Conservation (phyloP, 148 eudicot species). For the Rhododendron mucronatum region DNA sequence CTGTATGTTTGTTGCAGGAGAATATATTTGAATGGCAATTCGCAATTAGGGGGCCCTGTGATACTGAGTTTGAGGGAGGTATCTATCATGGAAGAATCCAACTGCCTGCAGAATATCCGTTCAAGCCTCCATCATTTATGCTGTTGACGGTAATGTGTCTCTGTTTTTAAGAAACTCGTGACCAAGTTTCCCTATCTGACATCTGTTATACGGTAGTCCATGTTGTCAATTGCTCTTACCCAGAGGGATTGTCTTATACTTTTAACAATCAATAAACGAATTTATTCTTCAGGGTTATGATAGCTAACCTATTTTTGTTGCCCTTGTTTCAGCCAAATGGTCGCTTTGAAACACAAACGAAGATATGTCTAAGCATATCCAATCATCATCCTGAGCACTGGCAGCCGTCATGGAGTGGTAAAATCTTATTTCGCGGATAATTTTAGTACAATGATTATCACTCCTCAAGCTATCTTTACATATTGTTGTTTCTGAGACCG, state of each 20-base stretch:
- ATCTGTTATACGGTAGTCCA: not conserved
- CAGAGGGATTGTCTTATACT: not conserved
- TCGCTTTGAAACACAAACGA: slow-evolving; percentile 96
- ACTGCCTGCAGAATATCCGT: slow-evolving; percentile 89
- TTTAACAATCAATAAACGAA: not conserved
- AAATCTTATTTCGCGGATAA: not conserved
- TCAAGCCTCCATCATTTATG: slow-evolving; percentile 97
- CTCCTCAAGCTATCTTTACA: not conserved
- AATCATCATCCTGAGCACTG: slow-evolving; percentile 99
- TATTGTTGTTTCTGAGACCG: not conserved
- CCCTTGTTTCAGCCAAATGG: slow-evolving; percentile 82
- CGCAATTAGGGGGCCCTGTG: slow-evolving; percentile 88
- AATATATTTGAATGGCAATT: slow-evolving; percentile 99
- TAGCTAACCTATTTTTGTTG: not conserved
- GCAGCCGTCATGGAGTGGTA: slow-evolving; percentile 99
- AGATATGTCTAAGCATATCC: slow-evolving; percentile 95
- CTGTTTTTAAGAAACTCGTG: not conserved
- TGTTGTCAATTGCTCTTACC: not conserved
- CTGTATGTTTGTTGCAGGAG: slow-evolving; percentile 42
- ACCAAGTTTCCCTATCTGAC: not conserved
- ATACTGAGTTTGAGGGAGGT: slow-evolving; percentile 95
- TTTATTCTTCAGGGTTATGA: not conserved
- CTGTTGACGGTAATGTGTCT: slow-evolving; percentile 67
- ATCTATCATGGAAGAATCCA: slow-evolving; percentile 96
- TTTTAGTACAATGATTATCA: not conserved